Evolutionary conservation across 345 rosid genomes (phyloP), one percentile per base, ranked within the genome.

Genomic region (Raphanus sativus): DNA sequence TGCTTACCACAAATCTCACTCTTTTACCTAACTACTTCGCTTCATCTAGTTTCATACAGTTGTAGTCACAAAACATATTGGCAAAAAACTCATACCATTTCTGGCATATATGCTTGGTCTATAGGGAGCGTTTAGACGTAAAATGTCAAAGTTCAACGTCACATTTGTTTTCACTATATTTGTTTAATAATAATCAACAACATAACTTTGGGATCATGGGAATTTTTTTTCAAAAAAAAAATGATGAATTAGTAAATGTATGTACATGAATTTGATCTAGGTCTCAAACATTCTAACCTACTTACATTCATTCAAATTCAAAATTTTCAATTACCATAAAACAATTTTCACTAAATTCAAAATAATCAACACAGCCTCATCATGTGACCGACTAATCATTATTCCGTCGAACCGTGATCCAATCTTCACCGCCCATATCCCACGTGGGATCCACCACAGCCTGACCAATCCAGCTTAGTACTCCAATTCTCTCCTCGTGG

Each of bases 331-430:
- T 45, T 9, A 48, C 34, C 32, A 7, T 8, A 28, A 56, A 36
- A 68, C 10, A 17, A 58, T 24, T 15, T 30, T 28, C n/a, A 10
- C 4, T 42, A 56, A 65, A 54, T 25, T 11, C 12, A 8, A 63
- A 65, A 24, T 12, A 63, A 21, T n/a, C 7, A 17, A 30, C 26
- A 33, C 15, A 33, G 54, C 16, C 34, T 71, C 71, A 63, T 71
- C 75, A 64, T 48, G 61, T 80, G 73, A 75, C 74, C 54, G 70
- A 65, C 34, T 68, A 40, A 75, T 79, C 80, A 76, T 69, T 15
- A 77, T 73, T 63, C 36, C 64, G 33, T 71, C 85, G 65, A 0
- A 90, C 74, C n/a, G 86, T 75, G 75, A 86, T 80, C 95, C 95
- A 92, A 58, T 76, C 80, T 55, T 66, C 85, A 77, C 79, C 84